These are phyloP conservation scores for Piper longum DNA, from an alignment of 164 flowering plant genomes.

Conservation along the genomic window DNA sequence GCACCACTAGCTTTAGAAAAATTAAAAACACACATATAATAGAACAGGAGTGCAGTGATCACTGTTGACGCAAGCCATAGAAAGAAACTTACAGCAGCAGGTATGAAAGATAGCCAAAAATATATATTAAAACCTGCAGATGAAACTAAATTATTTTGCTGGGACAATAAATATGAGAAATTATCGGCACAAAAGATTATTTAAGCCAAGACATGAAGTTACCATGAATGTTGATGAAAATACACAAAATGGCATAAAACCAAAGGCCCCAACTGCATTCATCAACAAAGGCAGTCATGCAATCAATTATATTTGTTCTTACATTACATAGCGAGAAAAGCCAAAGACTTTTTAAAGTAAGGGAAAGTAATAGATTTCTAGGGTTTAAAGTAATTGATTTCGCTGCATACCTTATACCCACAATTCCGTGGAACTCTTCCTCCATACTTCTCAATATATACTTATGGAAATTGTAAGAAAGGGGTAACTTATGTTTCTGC, in stretches of 20 bases:
- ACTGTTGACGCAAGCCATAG: not conserved
- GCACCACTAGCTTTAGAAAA: constrained; percentile 51
- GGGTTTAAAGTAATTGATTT: too few relatives aligned
- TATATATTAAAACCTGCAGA: constrained; percentile 71
- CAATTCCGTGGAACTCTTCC: constrained; percentile 84
- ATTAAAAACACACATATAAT: not conserved
- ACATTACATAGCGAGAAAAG: too few relatives aligned
- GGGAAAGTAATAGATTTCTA: too few relatives aligned
- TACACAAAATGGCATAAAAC: constrained; percentile 85
- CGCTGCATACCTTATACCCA: constrained; percentile 65
- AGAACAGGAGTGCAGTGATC: not conserved
- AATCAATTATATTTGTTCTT: not conserved
- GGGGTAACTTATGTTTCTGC: constrained; percentile 82
- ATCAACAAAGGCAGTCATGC: not conserved
- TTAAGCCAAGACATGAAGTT: constrained; percentile 5
- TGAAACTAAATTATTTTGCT: constrained; percentile 4
- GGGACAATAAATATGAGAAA: not conserved
- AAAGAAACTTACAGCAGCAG: constrained; percentile 58
- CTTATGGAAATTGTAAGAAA: constrained; percentile 71
- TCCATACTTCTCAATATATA: constrained; percentile 98
- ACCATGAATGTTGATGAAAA: constrained; percentile 88
- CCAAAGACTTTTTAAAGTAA: too few relatives aligned
- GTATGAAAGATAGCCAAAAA: constrained; percentile 95
- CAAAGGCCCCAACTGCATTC: constrained; percentile 86
- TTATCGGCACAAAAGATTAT: not conserved